Evolutionary conservation across 2,329 filamentous ascomycete genomes (phyloP), one percentile per base, ranked within the genome.

Genomic region (Calonectria fujianensis): DNA sequence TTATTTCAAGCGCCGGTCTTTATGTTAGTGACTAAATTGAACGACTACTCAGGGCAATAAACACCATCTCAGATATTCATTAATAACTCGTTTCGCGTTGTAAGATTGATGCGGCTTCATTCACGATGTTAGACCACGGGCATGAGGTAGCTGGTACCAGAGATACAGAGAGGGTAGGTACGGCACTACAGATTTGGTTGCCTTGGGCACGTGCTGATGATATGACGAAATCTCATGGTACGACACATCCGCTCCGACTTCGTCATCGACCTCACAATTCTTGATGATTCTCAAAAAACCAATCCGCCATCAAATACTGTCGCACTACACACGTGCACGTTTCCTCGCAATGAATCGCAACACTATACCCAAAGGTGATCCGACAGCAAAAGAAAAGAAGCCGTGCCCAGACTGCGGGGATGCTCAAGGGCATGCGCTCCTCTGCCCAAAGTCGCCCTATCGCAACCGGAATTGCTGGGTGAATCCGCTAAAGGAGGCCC

Each of bases 401-500:
- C 57, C 69, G 3, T 70, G 69, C 35, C 24, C 69, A 41, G 69
- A 70, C 6, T 70, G 69, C 32, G 69, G 69, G 4, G 37, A 65
- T 24, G 57, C 48, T 1, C 24, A 70, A 45, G 69, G 69, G 6
- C 69, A 70, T 35, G 69, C 69, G 27, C 48, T 70, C 24, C 31
- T 64, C 32, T 70, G 69, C 7, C 48, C 69, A 24, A 70, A 70
- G 20, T 70, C 69, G 16, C 57, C 57, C 10, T 70, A 70, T 57
- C 69, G 69, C 24, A 50, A 64, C 16, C 57, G 69, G n/a, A 70
- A 70, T n/a, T 70, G 69, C 45, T 70, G 69, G 69, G 24, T 54
- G 35, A 64, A 64, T 20, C 69, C 69, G 3, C 57, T 70, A 6
- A 48, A 29, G 24, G 59, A 13, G 10, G 16, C 57, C 8, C 41